Evolutionary conservation across 1,284 basidiomycete species (phyloP), one percentile per base, ranked within the genome.

Genomic region (Malassezia restricta): DNA sequence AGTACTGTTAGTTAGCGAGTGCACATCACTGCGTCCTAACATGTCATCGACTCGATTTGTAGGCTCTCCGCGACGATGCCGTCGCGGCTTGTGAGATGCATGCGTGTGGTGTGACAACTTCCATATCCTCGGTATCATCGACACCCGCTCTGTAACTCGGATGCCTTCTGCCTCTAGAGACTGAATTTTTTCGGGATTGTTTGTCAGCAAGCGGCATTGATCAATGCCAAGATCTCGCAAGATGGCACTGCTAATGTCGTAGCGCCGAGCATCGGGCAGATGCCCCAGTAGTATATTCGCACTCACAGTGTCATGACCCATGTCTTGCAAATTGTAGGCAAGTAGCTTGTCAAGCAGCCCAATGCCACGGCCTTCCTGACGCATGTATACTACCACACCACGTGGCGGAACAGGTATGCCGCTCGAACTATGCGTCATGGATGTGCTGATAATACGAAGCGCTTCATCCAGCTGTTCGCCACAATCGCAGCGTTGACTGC

Each of bases 311-410:
- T 98, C 94, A 71, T 96, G 88, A 0, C 94, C 94, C 50, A 99
- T 78, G 73, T 99, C 94, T 74, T 98, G 94, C 29, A 98, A 78
- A 71, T 99, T 99, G 78, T 99, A 99, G 9, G 94, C 94, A 45
- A 87, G 82, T 54, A 99, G 86, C 75, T 99, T 99, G 56, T 90
- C 90, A 33, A 96, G 76, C 5, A 99, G 77, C 0, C 94, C 94
- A 61, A 99, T 99, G 2, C 94, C 94, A 15, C 94, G 83, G n/a
- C 94, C 94, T 74, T 99, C 94, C 75, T 99, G 94, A 12, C 94
- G 84, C 59, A 99, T 81, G 75, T 99, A 99, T 54, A 98, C 81
- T 53, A 98, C 84, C 3, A 86, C 90, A n/a, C 94, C 94, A 9
- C 65, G 59, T 11, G 65, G 53, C 27, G 56, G 56, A 33, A 49